Percentiles rank a stretch among this genome's conserved stretches.
Evolutionary conservation across 495 filamentous ascomycete species (phyloP).

Genomic region (Tuber umbilicatum): DNA sequence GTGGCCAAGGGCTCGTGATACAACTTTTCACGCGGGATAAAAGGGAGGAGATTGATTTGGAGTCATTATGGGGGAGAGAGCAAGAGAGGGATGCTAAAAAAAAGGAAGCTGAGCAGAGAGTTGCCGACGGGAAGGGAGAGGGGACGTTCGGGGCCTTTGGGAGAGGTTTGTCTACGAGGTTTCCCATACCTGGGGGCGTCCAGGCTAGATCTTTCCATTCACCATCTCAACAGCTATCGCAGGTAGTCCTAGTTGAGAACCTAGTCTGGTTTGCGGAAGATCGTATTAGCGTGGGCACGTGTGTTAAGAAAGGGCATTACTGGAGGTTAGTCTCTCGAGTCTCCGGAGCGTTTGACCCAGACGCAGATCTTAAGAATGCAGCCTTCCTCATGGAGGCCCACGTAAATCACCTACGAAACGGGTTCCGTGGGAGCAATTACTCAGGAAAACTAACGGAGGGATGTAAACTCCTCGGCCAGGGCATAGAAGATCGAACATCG

Average conservation of each 20-base stretch:
- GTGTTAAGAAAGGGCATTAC: constrained; percentile 9
- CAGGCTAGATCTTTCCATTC: constrained; percentile 26
- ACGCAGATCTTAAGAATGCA: constrained; percentile 27
- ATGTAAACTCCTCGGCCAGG: constrained; percentile 44
- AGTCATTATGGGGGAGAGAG: constrained; percentile 64
- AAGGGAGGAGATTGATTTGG: constrained; percentile 73
- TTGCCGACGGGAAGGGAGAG: constrained; percentile 27
- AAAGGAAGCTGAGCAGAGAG: constrained; percentile 35
- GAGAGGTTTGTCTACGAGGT: constrained; percentile 5
- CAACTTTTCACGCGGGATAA: constrained; percentile 87
- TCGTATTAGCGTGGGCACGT: constrained; percentile 1
- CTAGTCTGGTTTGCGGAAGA: not conserved
- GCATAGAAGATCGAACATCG: constrained; percentile 45
- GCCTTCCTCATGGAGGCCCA: constrained; percentile 36
- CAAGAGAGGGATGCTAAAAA: constrained; percentile 47
- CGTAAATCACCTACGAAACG: constrained; percentile 42
- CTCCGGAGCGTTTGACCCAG: constrained; percentile 19
- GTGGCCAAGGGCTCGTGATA: constrained; percentile 63
- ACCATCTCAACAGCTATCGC: not conserved
- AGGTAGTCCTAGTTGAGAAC: not conserved
- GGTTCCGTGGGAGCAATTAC: constrained; percentile 6
- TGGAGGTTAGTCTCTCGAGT: constrained; percentile 17
- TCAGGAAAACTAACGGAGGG: not conserved
- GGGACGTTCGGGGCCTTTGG: constrained; percentile 28
- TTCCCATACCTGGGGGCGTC: not conserved